Evolutionary conservation across 768 basidiomycete genomes (phyloP).

Genomic region (Tylopilus felleus): DNA sequence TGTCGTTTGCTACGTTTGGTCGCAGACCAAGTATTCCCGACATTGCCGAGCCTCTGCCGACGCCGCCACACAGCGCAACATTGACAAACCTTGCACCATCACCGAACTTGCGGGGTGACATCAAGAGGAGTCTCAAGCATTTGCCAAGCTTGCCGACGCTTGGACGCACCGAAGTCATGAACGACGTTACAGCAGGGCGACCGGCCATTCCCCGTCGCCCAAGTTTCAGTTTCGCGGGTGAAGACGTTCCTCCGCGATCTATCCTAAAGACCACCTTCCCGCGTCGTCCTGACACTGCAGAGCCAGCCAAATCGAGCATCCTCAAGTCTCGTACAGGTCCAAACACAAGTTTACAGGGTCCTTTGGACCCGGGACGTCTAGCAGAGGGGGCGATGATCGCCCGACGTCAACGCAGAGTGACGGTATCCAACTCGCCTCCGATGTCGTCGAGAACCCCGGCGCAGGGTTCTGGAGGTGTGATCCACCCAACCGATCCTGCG

Average conservation of each 20-base stretch:
- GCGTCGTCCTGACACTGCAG: slow-evolving; percentile 4
- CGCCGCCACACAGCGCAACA: slow-evolving; percentile 14
- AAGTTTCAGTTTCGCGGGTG: slow-evolving; percentile 9
- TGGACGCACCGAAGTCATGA: slow-evolving; percentile 1
- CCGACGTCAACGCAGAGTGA: slow-evolving; percentile 19
- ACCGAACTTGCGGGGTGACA: slow-evolving; percentile 9
- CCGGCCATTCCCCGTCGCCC: slow-evolving; percentile 11
- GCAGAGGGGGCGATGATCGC: background rate
- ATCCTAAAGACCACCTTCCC: background rate
- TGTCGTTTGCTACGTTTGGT: slow-evolving; percentile 29
- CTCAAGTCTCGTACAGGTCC: slow-evolving; percentile 14
- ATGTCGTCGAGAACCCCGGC: background rate
- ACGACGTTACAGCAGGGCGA: background rate
- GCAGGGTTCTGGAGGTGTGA: background rate
- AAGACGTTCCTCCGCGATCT: background rate
- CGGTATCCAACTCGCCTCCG: slow-evolving; percentile 17
- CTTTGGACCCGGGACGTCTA: background rate
- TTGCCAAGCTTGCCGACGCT: slow-evolving; percentile 26
- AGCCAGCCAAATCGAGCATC: slow-evolving; percentile 12
- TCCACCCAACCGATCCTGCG: background rate
- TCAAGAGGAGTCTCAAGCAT: slow-evolving; percentile 17
- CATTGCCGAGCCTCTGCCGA: slow-evolving; percentile 18
- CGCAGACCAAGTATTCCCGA: slow-evolving; percentile 26
- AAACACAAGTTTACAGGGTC: slow-evolving; percentile 3
- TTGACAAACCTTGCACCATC: slow-evolving; percentile 19